A percentile compares a stretch with the other conserved stretches of the same genome.
Conservation (phyloP, 2,329 filamentous ascomycete species). For the Penicillium glabrum region DNA sequence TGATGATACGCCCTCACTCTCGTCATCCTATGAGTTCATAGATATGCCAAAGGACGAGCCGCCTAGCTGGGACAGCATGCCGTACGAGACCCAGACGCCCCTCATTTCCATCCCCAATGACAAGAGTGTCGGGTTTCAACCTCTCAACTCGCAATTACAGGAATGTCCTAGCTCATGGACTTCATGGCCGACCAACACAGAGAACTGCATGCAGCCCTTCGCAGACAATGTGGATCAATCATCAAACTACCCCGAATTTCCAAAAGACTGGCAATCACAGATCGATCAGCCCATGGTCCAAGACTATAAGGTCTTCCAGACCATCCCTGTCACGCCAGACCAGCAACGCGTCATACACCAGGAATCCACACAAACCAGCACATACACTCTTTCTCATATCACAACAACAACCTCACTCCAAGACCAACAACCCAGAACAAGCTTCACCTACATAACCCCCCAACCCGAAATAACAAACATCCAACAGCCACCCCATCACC, state of each 20-base stretch:
- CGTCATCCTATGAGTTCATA: constrained; percentile 6
- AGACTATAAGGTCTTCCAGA: background rate
- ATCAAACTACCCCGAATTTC: background rate
- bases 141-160: background rate
- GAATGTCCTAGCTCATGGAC: background rate
- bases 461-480: background rate
- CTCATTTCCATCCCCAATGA: background rate
- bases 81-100: background rate
- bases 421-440: background rate
- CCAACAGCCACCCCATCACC: background rate
- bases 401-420: background rate
- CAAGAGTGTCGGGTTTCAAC: background rate
- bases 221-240: background rate
- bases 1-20: constrained; percentile 10
- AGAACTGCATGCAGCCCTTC: background rate
- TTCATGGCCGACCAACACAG: background rate
- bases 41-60: background rate
- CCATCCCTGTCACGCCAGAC: background rate
- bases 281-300: background rate
- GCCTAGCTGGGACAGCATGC: background rate
- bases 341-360: background rate
- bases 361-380: background rate
- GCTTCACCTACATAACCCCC: background rate
- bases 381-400: background rate
- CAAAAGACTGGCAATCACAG: background rate